Conservation (phyloP, 2,329 filamentous ascomycete genomes). For the Periglandula ipomoeae region DNA sequence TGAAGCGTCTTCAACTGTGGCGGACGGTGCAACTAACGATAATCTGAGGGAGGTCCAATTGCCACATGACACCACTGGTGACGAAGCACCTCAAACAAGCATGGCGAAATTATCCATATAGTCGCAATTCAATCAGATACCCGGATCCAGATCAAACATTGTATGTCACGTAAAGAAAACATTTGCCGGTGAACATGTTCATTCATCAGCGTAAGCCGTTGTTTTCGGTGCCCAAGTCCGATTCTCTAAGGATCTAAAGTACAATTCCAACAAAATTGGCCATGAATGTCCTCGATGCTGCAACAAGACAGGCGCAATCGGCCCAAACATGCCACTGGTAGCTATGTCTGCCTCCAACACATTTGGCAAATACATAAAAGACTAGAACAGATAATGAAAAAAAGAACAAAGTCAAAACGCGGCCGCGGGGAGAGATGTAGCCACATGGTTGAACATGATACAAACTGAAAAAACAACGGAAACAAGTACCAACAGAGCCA, state of each 20-base stretch:
- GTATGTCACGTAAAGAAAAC: not conserved
- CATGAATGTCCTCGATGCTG: slow-evolving; percentile 12
- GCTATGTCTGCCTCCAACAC: slow-evolving; percentile 16
- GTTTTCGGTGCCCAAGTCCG: slow-evolving; percentile 1
- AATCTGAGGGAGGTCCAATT: not conserved
- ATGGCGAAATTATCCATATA: slow-evolving; percentile 21
- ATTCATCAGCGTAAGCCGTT: slow-evolving; percentile 13
- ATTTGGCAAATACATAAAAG: slow-evolving; percentile 8
- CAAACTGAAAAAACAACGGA: slow-evolving; percentile 7
- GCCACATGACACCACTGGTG: not conserved
- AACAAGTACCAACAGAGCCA: slow-evolving; percentile 9
- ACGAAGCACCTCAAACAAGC: slow-evolving; percentile 15
- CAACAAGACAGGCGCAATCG: slow-evolving; percentile 7
- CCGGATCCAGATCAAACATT: not conserved
- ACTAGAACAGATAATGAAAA: slow-evolving; percentile 10
- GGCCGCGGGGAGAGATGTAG: slow-evolving; percentile 6
- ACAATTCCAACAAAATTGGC: slow-evolving; percentile 28
- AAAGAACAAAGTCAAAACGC: slow-evolving; percentile 8
- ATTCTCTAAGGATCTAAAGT: slow-evolving; percentile 25
- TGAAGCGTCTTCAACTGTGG: not conserved
- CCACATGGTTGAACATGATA: slow-evolving; percentile 11
- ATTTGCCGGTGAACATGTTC: slow-evolving; percentile 8
- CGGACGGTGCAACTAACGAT: not conserved
- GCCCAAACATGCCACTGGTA: slow-evolving; percentile 27
- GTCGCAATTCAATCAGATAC: slow-evolving; percentile 14